Conservation (phyloP, 306 rosid species). For the Vigna unguiculata region DNA sequence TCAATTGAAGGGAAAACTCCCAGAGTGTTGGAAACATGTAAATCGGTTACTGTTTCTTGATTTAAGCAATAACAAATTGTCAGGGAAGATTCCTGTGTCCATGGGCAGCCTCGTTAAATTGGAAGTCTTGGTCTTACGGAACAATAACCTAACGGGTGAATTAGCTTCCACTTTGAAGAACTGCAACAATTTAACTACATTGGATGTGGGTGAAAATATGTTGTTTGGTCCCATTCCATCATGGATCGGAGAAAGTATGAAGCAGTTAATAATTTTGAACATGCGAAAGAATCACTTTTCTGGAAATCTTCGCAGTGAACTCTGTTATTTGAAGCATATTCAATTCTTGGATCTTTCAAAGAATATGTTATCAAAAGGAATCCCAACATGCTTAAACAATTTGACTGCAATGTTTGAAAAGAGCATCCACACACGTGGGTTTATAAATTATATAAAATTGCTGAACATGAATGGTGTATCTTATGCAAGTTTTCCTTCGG, state of each 20-base stretch:
- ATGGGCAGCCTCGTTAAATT: background rate
- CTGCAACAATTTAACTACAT: no score
- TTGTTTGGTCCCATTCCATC: background rate
- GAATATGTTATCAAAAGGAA: background rate
- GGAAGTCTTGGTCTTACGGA: no score
- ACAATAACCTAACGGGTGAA: no score
- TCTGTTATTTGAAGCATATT: background rate
- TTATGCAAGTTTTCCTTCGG: no score
- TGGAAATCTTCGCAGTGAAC: background rate
- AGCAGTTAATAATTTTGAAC: background rate
- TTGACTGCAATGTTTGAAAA: background rate
- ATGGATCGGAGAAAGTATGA: background rate
- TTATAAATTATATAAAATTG: no score
- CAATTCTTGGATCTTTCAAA: background rate
- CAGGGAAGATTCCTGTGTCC: background rate
- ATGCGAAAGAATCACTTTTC: background rate
- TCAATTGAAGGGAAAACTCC: background rate
- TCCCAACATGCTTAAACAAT: background rate
- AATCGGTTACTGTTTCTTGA: background rate
- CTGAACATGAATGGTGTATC: no score
- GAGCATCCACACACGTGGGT: fast-evolving
- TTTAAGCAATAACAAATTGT: background rate
- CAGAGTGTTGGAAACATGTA: background rate
- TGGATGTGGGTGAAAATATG: no score
- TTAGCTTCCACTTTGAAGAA: no score